These are phyloP conservation scores for Alternaria consortialis DNA, from an alignment of 2,329 filamentous ascomycete genomes.

Conservation along the genomic window DNA sequence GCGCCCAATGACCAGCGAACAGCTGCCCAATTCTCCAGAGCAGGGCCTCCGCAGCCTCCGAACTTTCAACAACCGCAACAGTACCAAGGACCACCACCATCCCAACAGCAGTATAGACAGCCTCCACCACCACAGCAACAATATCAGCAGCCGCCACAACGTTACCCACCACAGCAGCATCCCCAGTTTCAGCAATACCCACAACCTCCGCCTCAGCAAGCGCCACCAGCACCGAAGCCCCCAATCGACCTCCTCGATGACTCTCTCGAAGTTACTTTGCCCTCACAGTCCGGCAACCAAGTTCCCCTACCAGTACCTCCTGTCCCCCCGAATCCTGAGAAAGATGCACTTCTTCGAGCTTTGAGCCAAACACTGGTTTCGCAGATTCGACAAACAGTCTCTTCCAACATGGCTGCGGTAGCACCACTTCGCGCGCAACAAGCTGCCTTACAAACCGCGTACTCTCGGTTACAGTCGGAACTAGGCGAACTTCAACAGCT, in stretches of 20 bases:
- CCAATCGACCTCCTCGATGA: conserved; percentile 67
- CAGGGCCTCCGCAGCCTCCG: conserved; percentile 27
- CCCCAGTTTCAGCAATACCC: conserved; percentile 25
- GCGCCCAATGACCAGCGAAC: conserved; percentile 39
- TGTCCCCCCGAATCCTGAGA: conserved; percentile 94
- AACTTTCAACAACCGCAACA: conserved; percentile 27
- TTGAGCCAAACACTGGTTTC: conserved; percentile 75
- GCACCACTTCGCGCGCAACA: conserved; percentile 81
- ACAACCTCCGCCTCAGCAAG: conserved; percentile 45
- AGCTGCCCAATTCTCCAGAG: conserved; percentile 32
- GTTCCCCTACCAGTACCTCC: conserved; percentile 74
- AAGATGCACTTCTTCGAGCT: conserved; percentile 82
- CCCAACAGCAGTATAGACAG: conserved; percentile 25
- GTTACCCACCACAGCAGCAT: conserved; percentile 24
- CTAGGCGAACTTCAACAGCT: conserved; percentile 75
- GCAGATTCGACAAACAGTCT: conserved; percentile 73
- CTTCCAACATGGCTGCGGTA: conserved; percentile 78
- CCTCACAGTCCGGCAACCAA: conserved; percentile 59
- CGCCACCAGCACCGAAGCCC: conserved; percentile 27
- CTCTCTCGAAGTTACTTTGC: conserved; percentile 67
- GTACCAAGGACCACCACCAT: conserved; percentile 20
- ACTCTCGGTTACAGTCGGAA: conserved; percentile 76
- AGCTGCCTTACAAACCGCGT: conserved; percentile 75
- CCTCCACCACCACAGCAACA: conserved; percentile 23
- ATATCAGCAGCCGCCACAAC: conserved; percentile 20